Evolutionary conservation across 768 basidiomycete genomes (phyloP), one percentile per base, ranked within the genome.

Genomic region (Chiua virens): DNA sequence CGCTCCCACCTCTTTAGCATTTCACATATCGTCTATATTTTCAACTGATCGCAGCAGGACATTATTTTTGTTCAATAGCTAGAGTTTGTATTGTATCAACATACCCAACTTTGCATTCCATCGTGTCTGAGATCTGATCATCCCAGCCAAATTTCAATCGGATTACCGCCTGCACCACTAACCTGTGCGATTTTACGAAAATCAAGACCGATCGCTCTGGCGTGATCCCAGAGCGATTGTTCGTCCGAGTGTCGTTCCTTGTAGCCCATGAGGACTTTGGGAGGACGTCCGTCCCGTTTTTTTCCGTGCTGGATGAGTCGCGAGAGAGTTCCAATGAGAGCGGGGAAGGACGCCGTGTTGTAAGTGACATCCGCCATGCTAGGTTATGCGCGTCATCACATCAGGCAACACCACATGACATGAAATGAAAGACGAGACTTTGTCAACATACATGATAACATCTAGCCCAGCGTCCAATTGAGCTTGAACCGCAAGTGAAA

Each of bases 311-410:
- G 61, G 21, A 83, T 58, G 5, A 94, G 72, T 3, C 68, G 63
- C 5, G 72, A 68, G 21, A 96, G 71, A 1, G 91, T 93, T n/a
- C 71, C 71, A 17, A 92, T 68, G 36, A 96, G 80, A 0, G 87
- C 75, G 3, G 88, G 81, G 67, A 96, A 97, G 2, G 91, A 87
- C 1, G 83, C 72, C 1, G 89, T 91, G 71, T 96, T 96, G 73
- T 95, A 96, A 1, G 92, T 87, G 8, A 95, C 90, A 60, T 97
- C 94, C 13, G 92, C 89, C 84, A 95, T 92, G 39, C 92, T 94
- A 57, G n/a, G 35, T 22, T 15, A 20, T 8, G 23, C 14, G 13
- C 30, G 5, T 4, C 10, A 32, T 43, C 27, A 39, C 13, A 36
- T 51, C 28, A 52, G 41, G 47, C 9, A 4, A 18, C 14, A 7